Percentiles rank a stretch among this genome's conserved stretches.
Conservation (phyloP, 2,329 filamentous ascomycete genomes). For the Fusarium caatingaense region DNA sequence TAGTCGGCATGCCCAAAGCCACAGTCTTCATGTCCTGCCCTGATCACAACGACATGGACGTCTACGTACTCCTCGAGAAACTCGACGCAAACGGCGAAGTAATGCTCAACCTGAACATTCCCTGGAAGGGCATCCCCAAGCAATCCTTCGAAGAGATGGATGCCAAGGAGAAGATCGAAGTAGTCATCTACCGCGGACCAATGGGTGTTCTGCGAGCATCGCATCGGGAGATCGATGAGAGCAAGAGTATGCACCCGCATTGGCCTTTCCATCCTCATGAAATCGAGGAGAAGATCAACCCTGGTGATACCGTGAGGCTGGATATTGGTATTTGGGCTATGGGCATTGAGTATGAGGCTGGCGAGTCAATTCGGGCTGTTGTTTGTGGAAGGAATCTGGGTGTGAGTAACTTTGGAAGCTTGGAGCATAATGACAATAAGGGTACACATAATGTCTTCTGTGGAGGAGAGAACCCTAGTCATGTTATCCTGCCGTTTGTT, state of each 20-base stretch:
- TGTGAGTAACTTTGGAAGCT: slow-evolving; percentile 13
- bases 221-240: slow-evolving; percentile 13
- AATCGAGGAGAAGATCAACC: background rate
- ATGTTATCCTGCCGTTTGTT: slow-evolving; percentile 9
- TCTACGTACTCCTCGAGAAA: slow-evolving; percentile 11
- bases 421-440: slow-evolving; percentile 17
- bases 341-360: slow-evolving; percentile 21
- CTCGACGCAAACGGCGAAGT: background rate
- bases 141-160: slow-evolving; percentile 5
- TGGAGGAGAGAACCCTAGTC: background rate
- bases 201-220: slow-evolving; percentile 13
- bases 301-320: background rate
- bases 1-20: slow-evolving; percentile 18
- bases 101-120: slow-evolving; percentile 18
- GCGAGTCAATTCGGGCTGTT: slow-evolving; percentile 1
- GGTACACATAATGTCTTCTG: background rate
- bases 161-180: slow-evolving; percentile 1
- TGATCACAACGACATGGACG: slow-evolving; percentile 13
- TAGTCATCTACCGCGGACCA: slow-evolving; percentile 6
- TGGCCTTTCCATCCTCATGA: slow-evolving; percentile 25
- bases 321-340: slow-evolving; percentile 22
- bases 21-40: slow-evolving; percentile 9
- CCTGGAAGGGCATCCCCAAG: slow-evolving; percentile 6
- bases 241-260: slow-evolving; percentile 20
- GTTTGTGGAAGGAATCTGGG: slow-evolving; percentile 5